Evolutionary conservation across 2,329 filamentous ascomycete genomes (phyloP), one percentile per base, ranked within the genome.

Genomic region (Fusarium domesticum): DNA sequence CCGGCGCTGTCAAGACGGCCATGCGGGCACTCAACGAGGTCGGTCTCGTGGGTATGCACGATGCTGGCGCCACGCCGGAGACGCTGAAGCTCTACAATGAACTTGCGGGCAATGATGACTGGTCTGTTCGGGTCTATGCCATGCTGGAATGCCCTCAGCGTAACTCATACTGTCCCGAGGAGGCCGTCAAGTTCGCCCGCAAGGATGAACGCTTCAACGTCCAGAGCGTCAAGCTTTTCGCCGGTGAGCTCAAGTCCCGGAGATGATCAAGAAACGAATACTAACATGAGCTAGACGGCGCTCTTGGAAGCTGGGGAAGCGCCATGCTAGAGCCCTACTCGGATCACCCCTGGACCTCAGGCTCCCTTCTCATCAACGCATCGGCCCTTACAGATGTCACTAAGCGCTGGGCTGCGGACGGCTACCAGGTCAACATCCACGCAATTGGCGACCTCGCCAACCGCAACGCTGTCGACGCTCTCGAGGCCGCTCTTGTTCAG

Each of bases 381-480:
- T 77, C 76, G 0, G 73, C 75, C 4, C 69, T 87, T 40, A 73
- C 72, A 1, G 60, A 68, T 6, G 66, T 85, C 8, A 71, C 82
- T 3, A 67, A 65, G 10, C 63, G 75, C 19, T 88, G 84, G 84
- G 76, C 81, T 14, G 64, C 65, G 2, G 72, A 71, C 28, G 81
- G 80, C 11, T 87, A 75, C 56, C 84, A 87, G 59, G 82, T 87
- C 43, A 85, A 84, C 58, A 84, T 87, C 47, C 84, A 87, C 62
- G 84, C 83, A 37, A 87, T 87, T 45, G 84, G 84, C 7, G 84
- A 88, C 62, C 70, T 79, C 5, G 84, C 84, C 14, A 86, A 85
- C 59, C 75, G 83, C 18, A 70, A 80, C 23, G 81, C 81, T 43
- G 66, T 87, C 35, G 76, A 85, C 53, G 81, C 83, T 7, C 75